These are phyloP conservation scores for Diaporthe nobilis DNA, from an alignment of 2,329 filamentous ascomycete species.

Conservation along the genomic window DNA sequence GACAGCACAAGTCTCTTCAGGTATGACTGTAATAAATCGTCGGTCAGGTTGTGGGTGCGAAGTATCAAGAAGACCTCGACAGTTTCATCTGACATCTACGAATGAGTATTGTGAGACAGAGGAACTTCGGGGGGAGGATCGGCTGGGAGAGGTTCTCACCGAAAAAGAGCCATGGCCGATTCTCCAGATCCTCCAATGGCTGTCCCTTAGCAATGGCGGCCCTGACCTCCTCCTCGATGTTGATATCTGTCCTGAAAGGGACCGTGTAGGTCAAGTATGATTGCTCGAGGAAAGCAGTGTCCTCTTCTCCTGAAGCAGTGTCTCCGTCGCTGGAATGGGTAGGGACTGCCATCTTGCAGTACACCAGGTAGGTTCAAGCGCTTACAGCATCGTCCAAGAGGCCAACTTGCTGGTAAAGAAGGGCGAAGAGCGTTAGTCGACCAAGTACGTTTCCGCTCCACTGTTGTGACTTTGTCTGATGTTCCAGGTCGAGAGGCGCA, in stretches of 20 bases:
- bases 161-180: constrained; percentile 71
- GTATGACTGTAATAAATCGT: constrained; percentile 69
- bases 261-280: constrained; percentile 74
- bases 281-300: constrained; percentile 66
- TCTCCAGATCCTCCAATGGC: constrained; percentile 38
- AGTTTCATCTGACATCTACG: constrained; percentile 77
- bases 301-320: constrained; percentile 46
- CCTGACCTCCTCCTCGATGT: constrained; percentile 66
- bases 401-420: not conserved
- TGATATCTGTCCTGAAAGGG: constrained; percentile 68
- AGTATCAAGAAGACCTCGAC: constrained; percentile 78
- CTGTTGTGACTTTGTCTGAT: not conserved
- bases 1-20: constrained; percentile 75
- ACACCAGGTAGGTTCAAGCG: constrained; percentile 23
- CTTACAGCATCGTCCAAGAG: constrained; percentile 32
- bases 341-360: constrained; percentile 47
- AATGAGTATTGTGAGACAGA: constrained; percentile 62
- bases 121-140: constrained; percentile 47
- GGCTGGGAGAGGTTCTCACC: constrained; percentile 64
- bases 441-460: not conserved
- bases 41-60: constrained; percentile 72
- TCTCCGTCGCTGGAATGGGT: constrained; percentile 50
- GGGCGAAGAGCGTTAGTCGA: not conserved
- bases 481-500: constrained; percentile 15
- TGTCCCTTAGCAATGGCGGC: constrained; percentile 31